Conservation (phyloP, 805 yeast genomes). For the Kazachstania martiniae region DNA sequence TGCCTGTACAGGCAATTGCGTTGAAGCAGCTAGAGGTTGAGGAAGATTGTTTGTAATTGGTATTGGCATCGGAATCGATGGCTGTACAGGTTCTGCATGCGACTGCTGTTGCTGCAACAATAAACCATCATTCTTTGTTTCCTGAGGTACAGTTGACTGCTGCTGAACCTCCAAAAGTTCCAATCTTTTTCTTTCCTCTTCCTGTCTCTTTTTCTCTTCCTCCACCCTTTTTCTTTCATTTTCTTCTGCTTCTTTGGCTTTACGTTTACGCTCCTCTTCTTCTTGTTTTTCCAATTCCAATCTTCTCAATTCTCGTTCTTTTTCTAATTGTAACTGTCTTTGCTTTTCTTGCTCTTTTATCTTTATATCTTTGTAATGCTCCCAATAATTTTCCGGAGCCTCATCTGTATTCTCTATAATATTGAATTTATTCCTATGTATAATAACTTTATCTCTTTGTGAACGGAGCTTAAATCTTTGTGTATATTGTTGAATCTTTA, state of each 20-base stretch:
- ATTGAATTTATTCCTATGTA: constrained; percentile 13
- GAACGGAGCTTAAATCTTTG: constrained; percentile 6
- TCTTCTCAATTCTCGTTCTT: constrained; percentile 4
- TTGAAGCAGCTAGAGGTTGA: no score
- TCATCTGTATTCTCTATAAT: constrained; percentile 9
- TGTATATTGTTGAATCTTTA: no score
- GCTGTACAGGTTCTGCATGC: constrained; percentile 1
- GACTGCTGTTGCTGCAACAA: neutral
- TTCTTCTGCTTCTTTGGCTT: constrained; percentile 3
- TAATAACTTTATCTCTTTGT: constrained; percentile 11
- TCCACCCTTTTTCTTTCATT: constrained; percentile 10
- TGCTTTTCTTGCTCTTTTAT: constrained; percentile 2
- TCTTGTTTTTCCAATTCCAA: constrained; percentile 5
- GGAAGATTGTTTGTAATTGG: no score
- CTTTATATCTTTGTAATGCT: constrained; percentile 9
- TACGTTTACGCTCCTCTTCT: constrained; percentile 1
- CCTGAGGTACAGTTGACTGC: neutral
- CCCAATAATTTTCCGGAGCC: constrained; percentile 27
- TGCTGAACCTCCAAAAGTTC: constrained; percentile 4
- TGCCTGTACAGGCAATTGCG: no score
- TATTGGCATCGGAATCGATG: constrained; percentile 1
- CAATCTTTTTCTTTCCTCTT: constrained; percentile 1
- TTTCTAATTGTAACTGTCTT: no score
- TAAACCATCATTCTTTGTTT: neutral
- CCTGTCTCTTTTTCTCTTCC: constrained; percentile 1